phyloP scores from a whole-genome alignment of 805 yeast species.

The Saccharomycopsis synnaedendra region DNA sequence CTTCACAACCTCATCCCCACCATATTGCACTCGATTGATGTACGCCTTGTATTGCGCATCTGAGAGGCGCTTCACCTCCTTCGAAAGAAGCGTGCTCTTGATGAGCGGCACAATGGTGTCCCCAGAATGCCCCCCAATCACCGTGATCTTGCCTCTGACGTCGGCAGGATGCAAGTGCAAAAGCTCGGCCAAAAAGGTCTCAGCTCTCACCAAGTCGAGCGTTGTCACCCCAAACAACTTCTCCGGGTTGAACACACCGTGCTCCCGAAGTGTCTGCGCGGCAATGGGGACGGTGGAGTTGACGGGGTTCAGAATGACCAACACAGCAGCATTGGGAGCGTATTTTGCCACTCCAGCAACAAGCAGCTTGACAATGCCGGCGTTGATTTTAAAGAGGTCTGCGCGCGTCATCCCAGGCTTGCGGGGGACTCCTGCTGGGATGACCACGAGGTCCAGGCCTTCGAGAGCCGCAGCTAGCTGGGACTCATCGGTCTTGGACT shows the following conservation, averaged over 20 bases:
- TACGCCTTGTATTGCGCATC: constrained; percentile 34
- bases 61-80: constrained; percentile 19
- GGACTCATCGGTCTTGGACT: constrained; percentile 46
- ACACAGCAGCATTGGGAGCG: constrained; percentile 57
- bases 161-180: constrained; percentile 5
- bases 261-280: constrained; percentile 61
- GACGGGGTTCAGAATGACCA: constrained; percentile 70
- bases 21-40: constrained; percentile 69
- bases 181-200: constrained; percentile 40
- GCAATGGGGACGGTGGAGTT: constrained; percentile 80
- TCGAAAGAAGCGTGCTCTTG: constrained; percentile 29
- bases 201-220: constrained; percentile 67
- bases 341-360: constrained; percentile 56
- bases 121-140: constrained; percentile 83
- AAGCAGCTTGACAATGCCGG: constrained; percentile 66
- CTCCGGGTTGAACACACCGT: constrained; percentile 55
- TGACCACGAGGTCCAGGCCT: constrained; percentile 74
- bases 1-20: constrained; percentile 82
- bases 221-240: constrained; percentile 78
- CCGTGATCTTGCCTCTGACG: constrained; percentile 37
- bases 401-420: constrained; percentile 86
- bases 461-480: constrained; percentile 50
- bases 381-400: constrained; percentile 75
- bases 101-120: constrained; percentile 69
- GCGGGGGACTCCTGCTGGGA: constrained; percentile 86